Evolutionary conservation across 306 rosid genomes (phyloP), one percentile per base, ranked within the genome.

Genomic region (Citrullus colocynthis): DNA sequence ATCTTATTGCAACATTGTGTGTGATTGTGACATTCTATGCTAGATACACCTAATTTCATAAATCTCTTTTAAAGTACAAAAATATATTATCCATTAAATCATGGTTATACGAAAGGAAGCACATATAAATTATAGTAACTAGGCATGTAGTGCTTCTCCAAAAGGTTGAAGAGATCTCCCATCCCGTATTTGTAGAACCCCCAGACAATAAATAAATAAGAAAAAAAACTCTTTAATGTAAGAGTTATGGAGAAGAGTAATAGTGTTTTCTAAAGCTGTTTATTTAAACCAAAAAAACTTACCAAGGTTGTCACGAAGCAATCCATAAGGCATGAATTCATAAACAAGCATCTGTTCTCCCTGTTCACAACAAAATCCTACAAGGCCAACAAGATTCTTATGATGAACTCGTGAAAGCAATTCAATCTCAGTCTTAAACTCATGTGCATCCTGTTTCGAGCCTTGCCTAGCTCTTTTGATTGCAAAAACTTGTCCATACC

Each of bases 391-490:
- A 2, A 93, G 91, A 85, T 93, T 93, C 83, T 84, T 93, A 55
- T 93, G 98, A 74, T 93, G 98, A 64, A 90, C 93, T 82, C 98
- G 88, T 57, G 97, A 93, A 71, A 93, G 89, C 79, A 91, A 94
- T 82, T 91, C 98, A 79, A 93, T 90, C 89, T 93, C 98, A 36
- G 88, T 91, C 81, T 84, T 93, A 79, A 93, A 93, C 86, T 93
- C 91, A 42, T 78, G 78, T 28, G 85, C 90, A 34, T 91, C 95
- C 78, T 91, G 96, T 90, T 74, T 85, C 16, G 98, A 89, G 70
- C 87, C 98, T 73, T 74, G 61, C 75, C 63, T 84, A n/a, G 94
- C 88, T 52, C 91, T 83, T 85, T 93, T 93, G 81, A 93, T 78
- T 32, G 98, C 98, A 62, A 93, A 86, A 76, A 79, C n/a, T 74